Percentiles rank a stretch among this genome's conserved stretches.
phyloP scores from a whole-genome alignment of 139 green algal species.

The Desmodesmus armatus region DNA sequence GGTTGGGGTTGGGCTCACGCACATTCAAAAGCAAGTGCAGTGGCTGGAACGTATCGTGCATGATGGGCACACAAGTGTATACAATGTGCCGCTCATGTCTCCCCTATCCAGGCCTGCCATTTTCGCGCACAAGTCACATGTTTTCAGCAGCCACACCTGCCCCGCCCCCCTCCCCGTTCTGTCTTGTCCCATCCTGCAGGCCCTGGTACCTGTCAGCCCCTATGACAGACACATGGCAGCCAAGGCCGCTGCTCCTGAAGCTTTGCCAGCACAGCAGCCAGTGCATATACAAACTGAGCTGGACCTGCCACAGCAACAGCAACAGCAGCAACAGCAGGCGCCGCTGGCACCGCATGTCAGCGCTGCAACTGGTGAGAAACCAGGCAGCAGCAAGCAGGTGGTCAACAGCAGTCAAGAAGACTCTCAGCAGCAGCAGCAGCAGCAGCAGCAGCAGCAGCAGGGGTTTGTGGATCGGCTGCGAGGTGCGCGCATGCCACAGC shows the following conservation, averaged over 20 bases:
- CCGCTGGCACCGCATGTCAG: neutral
- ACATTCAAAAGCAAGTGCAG: too few species aligned
- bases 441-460: neutral
- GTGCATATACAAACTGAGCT: conserved; percentile 21
- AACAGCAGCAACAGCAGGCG: neutral
- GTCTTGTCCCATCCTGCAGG: conserved; percentile 1
- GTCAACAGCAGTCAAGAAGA: neutral
- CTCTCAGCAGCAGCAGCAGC: conserved; percentile 8
- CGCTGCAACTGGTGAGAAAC: neutral
- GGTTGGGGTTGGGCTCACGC: too few species aligned
- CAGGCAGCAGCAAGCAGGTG: neutral
- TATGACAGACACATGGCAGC: conserved; percentile 22
- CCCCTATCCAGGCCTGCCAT: too few species aligned
- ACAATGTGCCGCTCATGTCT: too few species aligned
- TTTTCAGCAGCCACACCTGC: neutral
- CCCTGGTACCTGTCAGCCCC: neutral
- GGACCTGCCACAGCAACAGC: conserved; percentile 4
- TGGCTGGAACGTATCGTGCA: too few species aligned
- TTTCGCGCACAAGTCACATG: too few species aligned
- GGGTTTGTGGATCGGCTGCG: too few species aligned
- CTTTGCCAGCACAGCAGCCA: neutral
- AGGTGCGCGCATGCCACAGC: too few species aligned
- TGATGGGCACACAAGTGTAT: too few species aligned
- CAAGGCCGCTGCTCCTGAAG: too few species aligned
- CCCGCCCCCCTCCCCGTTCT: neutral